Conservation (phyloP, 108 stramenopile species). For the Schizochytrium sp. region DNA sequence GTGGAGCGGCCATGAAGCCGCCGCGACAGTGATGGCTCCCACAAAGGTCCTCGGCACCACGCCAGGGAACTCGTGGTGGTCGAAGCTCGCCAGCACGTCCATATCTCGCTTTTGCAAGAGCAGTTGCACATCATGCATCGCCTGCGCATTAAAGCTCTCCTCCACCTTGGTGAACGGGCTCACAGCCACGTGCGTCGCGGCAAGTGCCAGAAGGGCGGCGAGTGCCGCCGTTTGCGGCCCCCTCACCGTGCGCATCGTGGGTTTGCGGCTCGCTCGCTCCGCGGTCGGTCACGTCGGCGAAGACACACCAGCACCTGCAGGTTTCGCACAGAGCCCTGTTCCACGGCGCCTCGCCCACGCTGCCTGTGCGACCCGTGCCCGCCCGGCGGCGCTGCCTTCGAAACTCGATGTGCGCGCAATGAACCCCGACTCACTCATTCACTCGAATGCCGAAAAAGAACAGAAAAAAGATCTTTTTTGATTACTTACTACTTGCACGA, state of each 20-base stretch:
- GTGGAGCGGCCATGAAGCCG: not conserved
- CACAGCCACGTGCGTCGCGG: not conserved
- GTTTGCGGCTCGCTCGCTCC: not conserved
- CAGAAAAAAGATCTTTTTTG: too few relatives aligned
- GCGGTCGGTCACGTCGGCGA: too few relatives aligned
- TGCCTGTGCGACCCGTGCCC: too few relatives aligned
- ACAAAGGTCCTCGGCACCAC: conserved; percentile 58
- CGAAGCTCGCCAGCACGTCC: conserved; percentile 29
- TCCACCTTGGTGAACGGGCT: conserved; percentile 79
- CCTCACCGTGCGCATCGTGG: not conserved
- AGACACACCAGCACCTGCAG: too few relatives aligned
- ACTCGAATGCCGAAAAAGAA: too few relatives aligned
- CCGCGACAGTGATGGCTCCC: conserved; percentile 32
- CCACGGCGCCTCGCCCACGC: too few relatives aligned
- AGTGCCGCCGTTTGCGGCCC: not conserved
- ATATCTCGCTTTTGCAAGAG: conserved; percentile 26
- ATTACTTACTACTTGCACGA: too few relatives aligned
- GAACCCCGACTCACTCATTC: too few relatives aligned
- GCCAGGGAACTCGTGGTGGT: conserved; percentile 52
- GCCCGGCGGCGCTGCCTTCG: too few relatives aligned
- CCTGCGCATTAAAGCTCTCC: conserved; percentile 95
- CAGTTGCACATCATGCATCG: conserved; percentile 76
- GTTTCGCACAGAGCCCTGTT: too few relatives aligned
- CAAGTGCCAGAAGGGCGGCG: not conserved
- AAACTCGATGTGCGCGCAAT: too few relatives aligned